Percentiles rank a stretch among this genome's conserved stretches.
Conservation (phyloP, 2,329 filamentous ascomycete genomes). For the Metarhizium rileyi region DNA sequence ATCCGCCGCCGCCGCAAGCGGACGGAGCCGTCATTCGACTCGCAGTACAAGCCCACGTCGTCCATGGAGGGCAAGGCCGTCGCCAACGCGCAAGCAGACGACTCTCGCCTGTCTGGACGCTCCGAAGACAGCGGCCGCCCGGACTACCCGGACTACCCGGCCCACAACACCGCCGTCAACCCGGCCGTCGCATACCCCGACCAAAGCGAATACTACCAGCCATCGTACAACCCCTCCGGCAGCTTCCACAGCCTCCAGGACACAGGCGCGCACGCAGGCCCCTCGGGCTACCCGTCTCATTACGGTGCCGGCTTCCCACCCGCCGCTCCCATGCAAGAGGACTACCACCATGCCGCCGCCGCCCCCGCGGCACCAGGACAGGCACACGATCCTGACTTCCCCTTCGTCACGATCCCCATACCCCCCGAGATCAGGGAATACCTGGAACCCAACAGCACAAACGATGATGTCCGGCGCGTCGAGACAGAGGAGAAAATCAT, state of each 20-base stretch:
- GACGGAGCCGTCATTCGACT: conserved; percentile 13
- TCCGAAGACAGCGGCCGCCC: conserved; percentile 25
- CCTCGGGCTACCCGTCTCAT: neutral
- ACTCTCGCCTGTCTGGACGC: conserved; percentile 33
- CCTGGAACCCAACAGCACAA: neutral
- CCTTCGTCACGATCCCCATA: neutral
- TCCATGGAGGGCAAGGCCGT: conserved; percentile 39
- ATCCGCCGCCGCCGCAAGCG: conserved; percentile 27
- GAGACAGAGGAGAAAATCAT: conserved; percentile 50
- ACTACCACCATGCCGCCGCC: neutral
- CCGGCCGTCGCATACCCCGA: neutral
- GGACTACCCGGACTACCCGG: neutral
- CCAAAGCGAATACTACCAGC: neutral
- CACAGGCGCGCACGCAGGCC: neutral
- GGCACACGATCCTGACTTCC: neutral
- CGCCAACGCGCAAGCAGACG: conserved; percentile 22
- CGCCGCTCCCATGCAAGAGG: too few relatives aligned
- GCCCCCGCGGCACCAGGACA: neutral
- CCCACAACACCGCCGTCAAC: neutral
- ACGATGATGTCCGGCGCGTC: conserved; percentile 19
- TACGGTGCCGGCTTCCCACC: too few relatives aligned
- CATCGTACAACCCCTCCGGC: neutral
- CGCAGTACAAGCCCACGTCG: conserved; percentile 20
- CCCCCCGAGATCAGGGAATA: neutral
- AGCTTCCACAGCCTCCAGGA: neutral